Conservation (phyloP, 176 grass and related monocot species). For the Oryza meridionalis region DNA sequence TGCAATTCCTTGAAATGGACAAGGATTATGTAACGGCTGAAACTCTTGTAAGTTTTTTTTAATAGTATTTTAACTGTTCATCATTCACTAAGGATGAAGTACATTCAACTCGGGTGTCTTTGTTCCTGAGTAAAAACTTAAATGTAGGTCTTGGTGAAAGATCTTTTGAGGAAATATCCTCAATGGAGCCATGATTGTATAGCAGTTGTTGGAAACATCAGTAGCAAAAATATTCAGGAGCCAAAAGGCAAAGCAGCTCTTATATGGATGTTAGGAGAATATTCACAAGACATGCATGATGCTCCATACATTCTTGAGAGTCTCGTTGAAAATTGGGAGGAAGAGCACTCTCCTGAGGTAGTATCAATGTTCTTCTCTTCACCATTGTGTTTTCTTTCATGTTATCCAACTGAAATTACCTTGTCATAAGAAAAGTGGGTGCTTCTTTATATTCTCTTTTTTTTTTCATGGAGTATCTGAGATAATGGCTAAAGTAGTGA, state of each 20-base stretch:
- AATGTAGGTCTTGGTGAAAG: conserved; percentile 92
- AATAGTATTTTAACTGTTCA: conserved; percentile 6
- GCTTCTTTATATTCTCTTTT: not conserved
- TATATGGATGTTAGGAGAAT: conserved; percentile 99
- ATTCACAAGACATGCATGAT: conserved; percentile 98
- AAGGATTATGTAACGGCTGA: conserved; percentile 99
- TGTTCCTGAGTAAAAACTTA: conserved; percentile 37
- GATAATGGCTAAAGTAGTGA: conserved; percentile 28
- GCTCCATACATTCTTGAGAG: conserved; percentile 91
- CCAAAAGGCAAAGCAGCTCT: conserved; percentile 97
- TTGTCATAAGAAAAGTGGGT: not conserved
- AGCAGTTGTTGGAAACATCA: conserved; percentile 99
- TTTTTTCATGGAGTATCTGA: conserved; percentile 5
- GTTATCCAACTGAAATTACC: conserved; percentile 25
- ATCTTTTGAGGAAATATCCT: conserved; percentile 96
- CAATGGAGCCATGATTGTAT: conserved; percentile 99
- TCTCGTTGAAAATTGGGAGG: conserved; percentile 95
- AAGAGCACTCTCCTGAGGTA: conserved; percentile 91
- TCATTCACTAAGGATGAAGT: not conserved
- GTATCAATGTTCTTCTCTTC: conserved; percentile 14
- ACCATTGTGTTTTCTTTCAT: conserved; percentile 6
- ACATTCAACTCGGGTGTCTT: not conserved
- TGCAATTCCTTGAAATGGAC: conserved; percentile 99
- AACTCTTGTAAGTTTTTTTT: conserved; percentile 73
- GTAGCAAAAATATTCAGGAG: conserved; percentile 98